Conservation (phyloP, 2,329 filamentous ascomycete genomes). For the Ceratocystis alfenasii region DNA sequence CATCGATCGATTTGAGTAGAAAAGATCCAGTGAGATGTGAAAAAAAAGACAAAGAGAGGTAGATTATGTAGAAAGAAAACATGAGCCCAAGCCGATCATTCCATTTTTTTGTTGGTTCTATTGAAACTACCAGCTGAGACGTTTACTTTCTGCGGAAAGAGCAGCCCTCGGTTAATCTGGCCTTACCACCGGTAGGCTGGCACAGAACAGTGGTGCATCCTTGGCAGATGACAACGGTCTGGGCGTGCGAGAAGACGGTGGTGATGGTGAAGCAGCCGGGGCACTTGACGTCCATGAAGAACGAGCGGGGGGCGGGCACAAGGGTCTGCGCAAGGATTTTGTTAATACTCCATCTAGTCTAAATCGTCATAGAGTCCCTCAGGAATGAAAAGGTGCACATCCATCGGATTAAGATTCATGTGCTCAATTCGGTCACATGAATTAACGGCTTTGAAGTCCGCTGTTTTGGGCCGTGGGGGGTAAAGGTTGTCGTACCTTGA, state of each 20-base stretch:
- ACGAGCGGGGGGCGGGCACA: conserved; percentile 91
- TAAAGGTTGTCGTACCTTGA: conserved; percentile 60
- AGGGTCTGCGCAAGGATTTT: conserved; percentile 50
- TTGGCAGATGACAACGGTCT: conserved; percentile 99
- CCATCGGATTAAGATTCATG: background rate
- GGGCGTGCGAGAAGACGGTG: conserved; percentile 99
- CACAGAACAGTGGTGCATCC: conserved; percentile 99
- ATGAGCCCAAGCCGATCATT: conserved; percentile 23
- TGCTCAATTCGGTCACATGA: background rate
- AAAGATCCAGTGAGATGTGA: conserved; percentile 13
- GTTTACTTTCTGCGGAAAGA: conserved; percentile 99
- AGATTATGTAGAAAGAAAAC: conserved; percentile 22
- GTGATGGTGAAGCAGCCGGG: conserved; percentile 99
- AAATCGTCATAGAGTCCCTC: background rate
- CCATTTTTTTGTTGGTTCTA: conserved; percentile 23
- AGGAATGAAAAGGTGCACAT: background rate
- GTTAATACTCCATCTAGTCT: conserved; percentile 23
- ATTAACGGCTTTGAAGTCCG: background rate
- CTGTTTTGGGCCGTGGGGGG: background rate
- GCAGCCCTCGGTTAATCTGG: conserved; percentile 97
- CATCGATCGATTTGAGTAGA: background rate
- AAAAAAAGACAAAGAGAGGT: conserved; percentile 32
- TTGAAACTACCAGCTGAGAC: conserved; percentile 28
- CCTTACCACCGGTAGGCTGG: conserved; percentile 99
- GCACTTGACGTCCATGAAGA: conserved; percentile 99